phyloP scores from a whole-genome alignment of 177 flowering plant species.

The Vitis hybrid region DNA sequence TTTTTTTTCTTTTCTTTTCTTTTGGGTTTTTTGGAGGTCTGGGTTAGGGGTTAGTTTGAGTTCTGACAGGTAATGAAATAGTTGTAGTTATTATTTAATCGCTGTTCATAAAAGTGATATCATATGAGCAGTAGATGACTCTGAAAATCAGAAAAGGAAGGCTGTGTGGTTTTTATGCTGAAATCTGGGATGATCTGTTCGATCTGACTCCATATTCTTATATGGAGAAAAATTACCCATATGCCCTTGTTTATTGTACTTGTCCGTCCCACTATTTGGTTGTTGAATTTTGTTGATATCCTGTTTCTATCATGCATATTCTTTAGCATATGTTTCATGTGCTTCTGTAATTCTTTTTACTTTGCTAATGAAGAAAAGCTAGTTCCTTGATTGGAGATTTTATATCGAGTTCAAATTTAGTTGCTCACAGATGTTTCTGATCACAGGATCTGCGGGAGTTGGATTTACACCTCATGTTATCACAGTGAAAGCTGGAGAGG shows the following conservation, averaged over 20 bases:
- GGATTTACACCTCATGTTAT: constrained; percentile 90
- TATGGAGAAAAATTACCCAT: constrained; percentile 18
- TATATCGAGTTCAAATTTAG: neutral
- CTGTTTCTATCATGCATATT: constrained; percentile 2
- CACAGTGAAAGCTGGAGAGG: constrained; percentile 90
- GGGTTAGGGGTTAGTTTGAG: neutral
- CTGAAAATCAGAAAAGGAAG: constrained; percentile 10
- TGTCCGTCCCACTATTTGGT: constrained; percentile 7
- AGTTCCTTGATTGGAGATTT: neutral
- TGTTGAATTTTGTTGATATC: neutral
- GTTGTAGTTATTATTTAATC: neutral
- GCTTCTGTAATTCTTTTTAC: neutral
- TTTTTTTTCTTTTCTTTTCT: neutral
- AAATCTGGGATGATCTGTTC: constrained; percentile 18
- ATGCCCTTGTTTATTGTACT: constrained; percentile 23
- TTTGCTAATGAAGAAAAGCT: no score
- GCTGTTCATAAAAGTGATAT: no score
- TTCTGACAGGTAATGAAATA: constrained; percentile 5
- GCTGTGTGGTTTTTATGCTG: constrained; percentile 12
- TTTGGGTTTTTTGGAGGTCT: neutral
- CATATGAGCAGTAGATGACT: constrained; percentile 2
- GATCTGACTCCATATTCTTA: constrained; percentile 4
- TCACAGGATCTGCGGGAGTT: constrained; percentile 57
- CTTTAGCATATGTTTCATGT: neutral
- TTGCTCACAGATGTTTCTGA: neutral